These are phyloP conservation scores for Auxenochlorella pyrenoidosa DNA, from an alignment of 139 green algal genomes.

Conservation along the genomic window DNA sequence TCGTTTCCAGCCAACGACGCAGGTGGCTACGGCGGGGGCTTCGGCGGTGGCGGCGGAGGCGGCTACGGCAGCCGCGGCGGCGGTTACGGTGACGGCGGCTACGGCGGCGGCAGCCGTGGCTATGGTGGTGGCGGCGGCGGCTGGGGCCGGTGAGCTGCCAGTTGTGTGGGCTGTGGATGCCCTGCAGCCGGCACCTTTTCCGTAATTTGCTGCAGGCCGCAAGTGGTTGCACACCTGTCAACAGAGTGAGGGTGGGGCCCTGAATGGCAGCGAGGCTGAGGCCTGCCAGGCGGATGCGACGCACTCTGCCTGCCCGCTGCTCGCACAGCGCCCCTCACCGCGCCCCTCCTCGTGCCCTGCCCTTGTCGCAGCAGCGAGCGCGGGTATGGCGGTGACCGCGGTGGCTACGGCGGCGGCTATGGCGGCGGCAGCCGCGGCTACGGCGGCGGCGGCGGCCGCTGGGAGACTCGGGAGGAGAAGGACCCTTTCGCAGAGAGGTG, in stretches of 20 bases:
- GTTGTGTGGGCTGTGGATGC: no score
- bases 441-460: constrained; percentile 58
- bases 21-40: constrained; percentile 33
- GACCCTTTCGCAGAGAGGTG: constrained; percentile 67
- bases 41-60: constrained; percentile 15
- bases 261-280: no score
- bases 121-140: constrained; percentile 33
- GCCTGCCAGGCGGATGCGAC: no score
- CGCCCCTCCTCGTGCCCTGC: not conserved
- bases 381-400: constrained; percentile 30
- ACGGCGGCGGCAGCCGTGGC: constrained; percentile 38
- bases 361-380: constrained; percentile 9
- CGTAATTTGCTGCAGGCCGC: no score
- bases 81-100: constrained; percentile 47
- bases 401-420: constrained; percentile 28
- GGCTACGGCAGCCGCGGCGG: constrained; percentile 42
- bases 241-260: no score
- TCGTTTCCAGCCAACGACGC: not conserved
- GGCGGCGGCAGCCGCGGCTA: constrained; percentile 44
- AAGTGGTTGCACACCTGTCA: no score
- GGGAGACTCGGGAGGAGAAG: constrained; percentile 50
- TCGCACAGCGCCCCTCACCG: not conserved
- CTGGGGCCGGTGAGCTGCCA: constrained; percentile 19
- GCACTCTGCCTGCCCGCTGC: no score
- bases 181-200: no score